Evolutionary conservation across 73 alveolate genomes (phyloP), one percentile per base, ranked within the genome.

Genomic region (Symbiodinium pilosum): DNA sequence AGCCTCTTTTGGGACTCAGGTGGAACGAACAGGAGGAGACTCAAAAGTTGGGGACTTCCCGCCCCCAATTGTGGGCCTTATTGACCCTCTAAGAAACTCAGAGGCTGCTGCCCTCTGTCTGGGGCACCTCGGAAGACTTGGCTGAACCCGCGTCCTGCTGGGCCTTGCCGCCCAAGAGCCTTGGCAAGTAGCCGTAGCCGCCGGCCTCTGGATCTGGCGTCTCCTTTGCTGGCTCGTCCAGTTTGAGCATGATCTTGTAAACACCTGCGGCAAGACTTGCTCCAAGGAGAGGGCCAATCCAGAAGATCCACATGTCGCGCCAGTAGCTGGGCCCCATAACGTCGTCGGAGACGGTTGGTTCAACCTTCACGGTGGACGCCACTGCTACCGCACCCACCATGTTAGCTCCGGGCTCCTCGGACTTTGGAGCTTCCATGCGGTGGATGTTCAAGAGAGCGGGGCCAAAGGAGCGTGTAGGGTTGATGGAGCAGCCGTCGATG

Each of bases 401-500:
- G 28, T 43, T 28, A 32, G 87, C 87, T 24, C 47, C 68, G 16
- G 95, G 95, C 12, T 91, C 97, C 18, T 1, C 56, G 18, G 89
- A 87, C 38, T 68, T 68, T 47, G 89, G 88, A 11, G 97, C 97
- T 41, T 69, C 89, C 83, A 69, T 16, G 51, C 97, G 97, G 51
- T 51, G 68, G 44, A 93, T 64, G 85, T 92, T 4, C 71, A 93
- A 14, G 34, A 93, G 83, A 24, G 98, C 98, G 28, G 98, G 98
- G 39, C 98, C 98, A 44, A 93, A 93, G 43, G 98, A 77, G 87
- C 98, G 98, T 0, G 98, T 81, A 39, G 98, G 98, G 93, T 93
- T 93, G 92, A 93, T 93, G 93, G 98, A 93, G 98, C 98, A 93
- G 93, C 98, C 98, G 41, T 73, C 92, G 84, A 93, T 77, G 98